Base-by-base conservation (phyloP, 805 yeast genomes). In the Candida maltosa region DNA sequence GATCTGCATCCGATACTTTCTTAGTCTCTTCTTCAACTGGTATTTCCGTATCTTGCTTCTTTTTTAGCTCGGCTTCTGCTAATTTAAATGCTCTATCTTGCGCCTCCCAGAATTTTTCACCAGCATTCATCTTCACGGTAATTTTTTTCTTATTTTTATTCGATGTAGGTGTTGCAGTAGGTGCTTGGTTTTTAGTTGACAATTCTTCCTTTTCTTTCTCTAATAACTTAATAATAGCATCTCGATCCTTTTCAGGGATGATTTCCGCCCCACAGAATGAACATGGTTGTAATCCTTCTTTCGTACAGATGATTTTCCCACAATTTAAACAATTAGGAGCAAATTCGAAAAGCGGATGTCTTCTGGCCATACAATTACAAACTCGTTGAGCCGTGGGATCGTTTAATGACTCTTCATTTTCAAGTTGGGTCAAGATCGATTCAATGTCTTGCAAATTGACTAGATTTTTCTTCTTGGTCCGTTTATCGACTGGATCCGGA, bases 311-410 rank as follows among this genome's bases (percentile, higher is more conserved):
- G 27, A 93, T 86, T 56, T 88, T 86, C 8, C 99, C 99, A 56
- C 99, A 93, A 40, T 83, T 80, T 26, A 93, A 60, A 50, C 99
- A 93, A 54, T 93, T 93, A 1, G 98, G 97, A 2, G 94, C 93
- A 44, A 83, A 73, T 38, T 86, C 94, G 43, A 87, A 83, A 20
- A 93, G 61, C 3, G 96, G 95, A 52, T 93, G 98, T 40, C 84
- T 67, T 0, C 83, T 75, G 1, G 91, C 97, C 78, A 82, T 85
- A 52, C 97, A 89, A 42, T 82, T 76, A 54, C 97, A 89, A 4
- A 48, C 52, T 14, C 65, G 53, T 41, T 52, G 35, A 48, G 45
- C 35, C 5, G 32, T 14, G 5, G 29, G 10, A 12, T 41, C 24
- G 17, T 31, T 35, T 32, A 34, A 33, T 1, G 38, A 19, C 3